Evolutionary conservation across 768 basidiomycete species (phyloP).

Genomic region (Favolaschia claudopus): DNA sequence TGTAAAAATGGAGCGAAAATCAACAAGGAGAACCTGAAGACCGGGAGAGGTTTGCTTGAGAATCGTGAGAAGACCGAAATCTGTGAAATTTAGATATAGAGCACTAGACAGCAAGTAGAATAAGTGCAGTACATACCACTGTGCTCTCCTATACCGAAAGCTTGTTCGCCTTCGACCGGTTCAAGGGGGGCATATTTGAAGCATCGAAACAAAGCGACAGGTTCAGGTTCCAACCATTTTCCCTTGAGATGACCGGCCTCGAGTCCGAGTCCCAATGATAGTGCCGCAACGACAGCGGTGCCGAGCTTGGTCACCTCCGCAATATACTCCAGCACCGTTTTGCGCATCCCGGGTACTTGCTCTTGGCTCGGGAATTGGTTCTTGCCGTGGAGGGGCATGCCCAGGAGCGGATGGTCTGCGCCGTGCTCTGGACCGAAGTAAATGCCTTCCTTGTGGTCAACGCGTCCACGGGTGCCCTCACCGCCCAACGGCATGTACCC

Average conservation of each 20-base stretch:
- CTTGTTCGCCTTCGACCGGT: not conserved
- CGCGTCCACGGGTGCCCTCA: slow-evolving; percentile 21
- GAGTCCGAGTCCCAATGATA: not conserved
- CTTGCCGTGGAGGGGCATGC: slow-evolving; percentile 5
- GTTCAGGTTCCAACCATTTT: slow-evolving; percentile 1
- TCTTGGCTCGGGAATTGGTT: not conserved
- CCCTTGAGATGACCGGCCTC: slow-evolving; percentile 1
- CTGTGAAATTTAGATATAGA: too few species aligned
- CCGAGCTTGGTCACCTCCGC: slow-evolving; percentile 4
- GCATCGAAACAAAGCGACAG: slow-evolving; percentile 10
- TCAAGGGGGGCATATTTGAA: slow-evolving; percentile 3
- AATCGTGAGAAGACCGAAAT: slow-evolving; percentile 3
- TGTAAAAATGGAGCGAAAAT: not conserved
- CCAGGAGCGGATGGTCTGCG: slow-evolving; percentile 1
- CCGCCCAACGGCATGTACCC: slow-evolving; percentile 29
- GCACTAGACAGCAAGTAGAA: too few species aligned
- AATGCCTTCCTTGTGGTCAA: slow-evolving; percentile 25
- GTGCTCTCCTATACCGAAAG: slow-evolving; percentile 2
- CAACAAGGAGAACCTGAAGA: not conserved
- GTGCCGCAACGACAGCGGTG: not conserved
- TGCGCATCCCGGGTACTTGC: slow-evolving; percentile 1
- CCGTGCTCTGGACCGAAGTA: slow-evolving; percentile 24
- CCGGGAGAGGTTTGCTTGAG: not conserved
- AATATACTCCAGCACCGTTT: not conserved
- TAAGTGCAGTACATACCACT: too few species aligned